Evolutionary conservation across 257 asterid genomes (phyloP).

Genomic region (Mitragyna speciosa): DNA sequence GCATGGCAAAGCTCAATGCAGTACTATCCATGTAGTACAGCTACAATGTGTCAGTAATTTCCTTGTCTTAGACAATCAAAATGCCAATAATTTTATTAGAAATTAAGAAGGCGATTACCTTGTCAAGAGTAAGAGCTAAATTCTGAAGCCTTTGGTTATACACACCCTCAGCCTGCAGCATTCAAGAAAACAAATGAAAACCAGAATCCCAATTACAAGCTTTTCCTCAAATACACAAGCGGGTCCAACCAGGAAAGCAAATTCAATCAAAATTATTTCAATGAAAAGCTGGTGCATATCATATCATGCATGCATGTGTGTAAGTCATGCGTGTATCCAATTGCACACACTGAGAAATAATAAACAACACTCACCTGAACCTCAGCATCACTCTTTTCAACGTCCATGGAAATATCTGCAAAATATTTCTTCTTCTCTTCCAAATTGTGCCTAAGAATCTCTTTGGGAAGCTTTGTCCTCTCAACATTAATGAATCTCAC

Average conservation of each 20-base stretch:
- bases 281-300: background rate
- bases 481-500: conserved; percentile 96
- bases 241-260: background rate
- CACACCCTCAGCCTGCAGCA: conserved; percentile 92
- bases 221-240: background rate
- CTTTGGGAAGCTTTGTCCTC: conserved; percentile 86
- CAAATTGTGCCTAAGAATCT: conserved; percentile 77
- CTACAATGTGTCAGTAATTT: background rate
- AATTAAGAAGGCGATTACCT: conserved; percentile 43
- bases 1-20: background rate
- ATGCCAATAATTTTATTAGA: background rate
- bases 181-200: conserved; percentile 20
- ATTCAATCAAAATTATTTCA: background rate
- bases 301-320: background rate
- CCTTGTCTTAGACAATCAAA: background rate
- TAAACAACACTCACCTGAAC: conserved; percentile 59
- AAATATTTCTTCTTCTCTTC: conserved; percentile 91
- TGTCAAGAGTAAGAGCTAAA: conserved; percentile 93
- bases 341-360: too few species aligned
- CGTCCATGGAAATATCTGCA: conserved; percentile 75
- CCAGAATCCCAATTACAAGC: background rate
- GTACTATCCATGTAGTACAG: background rate
- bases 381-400: conserved; percentile 94
- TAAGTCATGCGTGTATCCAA: too few species aligned
- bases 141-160: conserved; percentile 96